These are phyloP conservation scores for Echinochloa phyllopogon DNA, from an alignment of 176 grass and related monocot genomes.

Conservation along the genomic window DNA sequence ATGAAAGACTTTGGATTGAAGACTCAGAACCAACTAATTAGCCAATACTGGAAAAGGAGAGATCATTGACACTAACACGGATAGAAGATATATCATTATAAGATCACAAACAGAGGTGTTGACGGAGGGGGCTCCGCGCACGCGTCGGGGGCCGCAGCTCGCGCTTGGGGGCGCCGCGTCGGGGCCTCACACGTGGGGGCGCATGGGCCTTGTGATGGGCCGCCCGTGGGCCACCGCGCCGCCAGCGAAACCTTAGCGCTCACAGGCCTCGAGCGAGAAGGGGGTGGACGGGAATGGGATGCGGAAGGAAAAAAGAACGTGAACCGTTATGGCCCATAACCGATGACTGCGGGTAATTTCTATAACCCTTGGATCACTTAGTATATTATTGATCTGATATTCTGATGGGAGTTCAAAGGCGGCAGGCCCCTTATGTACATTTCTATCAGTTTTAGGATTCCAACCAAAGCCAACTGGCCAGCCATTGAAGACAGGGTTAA, in stretches of 20 bases:
- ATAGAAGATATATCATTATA: not conserved
- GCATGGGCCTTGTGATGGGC: too few relatives aligned
- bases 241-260: too few relatives aligned
- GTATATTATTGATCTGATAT: slow-evolving; percentile 96
- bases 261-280: too few relatives aligned
- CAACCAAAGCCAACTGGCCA: slow-evolving; percentile 62
- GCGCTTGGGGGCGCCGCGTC: too few relatives aligned
- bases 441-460: slow-evolving; percentile 73
- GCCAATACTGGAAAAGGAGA: not conserved
- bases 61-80: not conserved
- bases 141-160: too few relatives aligned
- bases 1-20: not conserved
- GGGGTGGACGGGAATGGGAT: too few relatives aligned
- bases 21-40: not conserved
- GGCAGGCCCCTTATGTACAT: slow-evolving; percentile 85
- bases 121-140: too few relatives aligned
- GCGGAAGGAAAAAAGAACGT: too few relatives aligned
- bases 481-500: slow-evolving; percentile 72
- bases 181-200: too few relatives aligned
- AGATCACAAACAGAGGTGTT: slow-evolving; percentile 4
- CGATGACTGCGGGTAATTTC: too few relatives aligned
- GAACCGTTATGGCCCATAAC: too few relatives aligned
- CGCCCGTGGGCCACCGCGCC: too few relatives aligned
- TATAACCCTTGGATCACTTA: slow-evolving; percentile 57
- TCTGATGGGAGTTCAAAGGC: slow-evolving; percentile 97